These are phyloP conservation scores for Hanseniaspora nectarophila DNA, from an alignment of 805 yeast genomes.

Conservation along the genomic window DNA sequence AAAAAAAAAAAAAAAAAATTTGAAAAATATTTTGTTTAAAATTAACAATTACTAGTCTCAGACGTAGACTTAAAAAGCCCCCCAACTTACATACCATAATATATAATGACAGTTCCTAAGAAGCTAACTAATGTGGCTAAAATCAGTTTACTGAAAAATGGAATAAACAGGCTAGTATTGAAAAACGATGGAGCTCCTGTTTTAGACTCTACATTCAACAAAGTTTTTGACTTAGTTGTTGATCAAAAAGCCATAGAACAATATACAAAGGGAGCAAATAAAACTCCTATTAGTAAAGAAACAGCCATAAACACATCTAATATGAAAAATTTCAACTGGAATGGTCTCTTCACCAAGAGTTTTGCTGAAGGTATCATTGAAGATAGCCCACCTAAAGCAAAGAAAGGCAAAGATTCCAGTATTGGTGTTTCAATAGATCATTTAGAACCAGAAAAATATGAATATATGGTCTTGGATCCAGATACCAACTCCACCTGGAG, in stretches of 20 bases:
- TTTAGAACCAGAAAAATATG: constrained; percentile 10
- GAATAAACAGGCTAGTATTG: constrained; percentile 6
- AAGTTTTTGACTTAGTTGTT: neutral
- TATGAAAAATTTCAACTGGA: constrained; percentile 7
- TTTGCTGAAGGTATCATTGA: neutral
- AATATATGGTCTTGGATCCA: constrained; percentile 12
- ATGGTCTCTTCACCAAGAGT: neutral
- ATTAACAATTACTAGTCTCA: neutral
- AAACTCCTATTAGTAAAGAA: neutral
- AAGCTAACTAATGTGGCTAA: neutral
- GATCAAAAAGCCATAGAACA: neutral
- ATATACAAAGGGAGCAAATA: neutral
- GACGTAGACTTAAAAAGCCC: neutral
- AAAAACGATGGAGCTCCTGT: constrained; percentile 8
- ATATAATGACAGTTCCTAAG: neutral
- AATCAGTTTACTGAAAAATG: constrained; percentile 2
- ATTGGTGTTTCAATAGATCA: neutral
- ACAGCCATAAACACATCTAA: neutral
- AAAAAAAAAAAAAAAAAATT: too few relatives aligned
- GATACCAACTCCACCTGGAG: constrained; percentile 6
- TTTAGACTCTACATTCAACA: constrained; percentile 6
- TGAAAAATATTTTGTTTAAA: too few relatives aligned
- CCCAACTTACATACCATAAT: neutral
- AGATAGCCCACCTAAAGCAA: neutral
- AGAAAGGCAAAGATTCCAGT: neutral